Evolutionary conservation across 2,329 filamentous ascomycete genomes (phyloP).

Genomic region (Falciphora oryzae): DNA sequence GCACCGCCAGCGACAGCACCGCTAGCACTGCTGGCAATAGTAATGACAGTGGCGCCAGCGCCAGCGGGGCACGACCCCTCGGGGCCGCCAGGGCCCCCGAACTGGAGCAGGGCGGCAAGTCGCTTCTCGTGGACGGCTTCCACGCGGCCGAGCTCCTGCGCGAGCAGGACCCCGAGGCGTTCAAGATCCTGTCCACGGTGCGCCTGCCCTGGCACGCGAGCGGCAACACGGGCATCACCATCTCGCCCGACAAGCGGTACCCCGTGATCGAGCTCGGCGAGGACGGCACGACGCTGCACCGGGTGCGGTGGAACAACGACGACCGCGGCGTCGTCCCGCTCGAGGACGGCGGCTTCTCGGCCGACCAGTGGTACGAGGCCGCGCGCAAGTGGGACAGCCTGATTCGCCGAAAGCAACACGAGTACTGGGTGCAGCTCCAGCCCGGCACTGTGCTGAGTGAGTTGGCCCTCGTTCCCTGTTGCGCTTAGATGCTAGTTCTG

Average conservation of each 20-base stretch:
- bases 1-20: too few species aligned
- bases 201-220: conserved; percentile 77
- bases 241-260: conserved; percentile 63
- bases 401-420: conserved; percentile 55
- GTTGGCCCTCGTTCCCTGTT: conserved; percentile 21
- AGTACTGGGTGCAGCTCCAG: conserved; percentile 75
- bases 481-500: neutral
- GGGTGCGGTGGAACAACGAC: conserved; percentile 89
- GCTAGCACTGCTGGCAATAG: too few species aligned
- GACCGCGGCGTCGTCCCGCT: conserved; percentile 70
- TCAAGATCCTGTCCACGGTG: conserved; percentile 47
- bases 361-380: conserved; percentile 70
- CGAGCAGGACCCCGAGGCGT: conserved; percentile 48
- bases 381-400: conserved; percentile 69
- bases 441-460: conserved; percentile 73
- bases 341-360: conserved; percentile 26
- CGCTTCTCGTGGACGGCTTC: conserved; percentile 83
- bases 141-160: conserved; percentile 58
- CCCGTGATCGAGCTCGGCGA: conserved; percentile 64
- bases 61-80: too few species aligned
- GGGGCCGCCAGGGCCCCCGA: neutral
- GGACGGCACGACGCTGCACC: conserved; percentile 30
- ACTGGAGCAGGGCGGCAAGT: conserved; percentile 58
- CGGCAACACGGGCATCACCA: conserved; percentile 77
- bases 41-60: conserved; percentile 1